These are phyloP conservation scores for Leersia perrieri DNA, from an alignment of 176 grass and related monocot species.

Conservation along the genomic window DNA sequence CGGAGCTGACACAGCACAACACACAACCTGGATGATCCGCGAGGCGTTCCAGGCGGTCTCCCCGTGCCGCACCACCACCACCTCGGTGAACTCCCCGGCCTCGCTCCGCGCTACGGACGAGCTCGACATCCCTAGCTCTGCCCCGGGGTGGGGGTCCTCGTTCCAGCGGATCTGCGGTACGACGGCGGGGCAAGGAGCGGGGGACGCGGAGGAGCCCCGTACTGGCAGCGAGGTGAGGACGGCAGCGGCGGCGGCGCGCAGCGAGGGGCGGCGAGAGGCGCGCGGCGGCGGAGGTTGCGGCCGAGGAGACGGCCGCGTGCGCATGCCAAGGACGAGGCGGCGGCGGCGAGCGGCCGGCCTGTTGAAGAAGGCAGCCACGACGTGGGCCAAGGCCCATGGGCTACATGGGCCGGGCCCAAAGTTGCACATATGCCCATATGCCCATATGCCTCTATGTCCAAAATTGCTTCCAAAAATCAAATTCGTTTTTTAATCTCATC, in stretches of 20 bases:
- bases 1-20: background rate
- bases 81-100: conserved; percentile 53
- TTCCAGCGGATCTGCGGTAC: background rate
- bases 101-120: conserved; percentile 8
- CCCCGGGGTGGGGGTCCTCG: background rate
- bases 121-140: conserved; percentile 25
- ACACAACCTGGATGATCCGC: conserved; percentile 65
- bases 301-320: background rate
- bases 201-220: background rate
- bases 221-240: background rate
- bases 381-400: background rate
- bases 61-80: conserved; percentile 68
- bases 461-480: too few species aligned
- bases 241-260: background rate
- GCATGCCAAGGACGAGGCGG: background rate
- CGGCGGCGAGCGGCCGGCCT: background rate
- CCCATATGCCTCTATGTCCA: too few species aligned
- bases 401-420: background rate
- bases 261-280: background rate
- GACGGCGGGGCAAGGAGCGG: background rate
- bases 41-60: conserved; percentile 83
- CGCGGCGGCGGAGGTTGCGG: background rate
- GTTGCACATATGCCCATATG: background rate
- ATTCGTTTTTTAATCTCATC: too few species aligned
- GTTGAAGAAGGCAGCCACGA: background rate